phyloP scores from a whole-genome alignment of 306 rosid species.

The Ammopiptanthus mongolicus region DNA sequence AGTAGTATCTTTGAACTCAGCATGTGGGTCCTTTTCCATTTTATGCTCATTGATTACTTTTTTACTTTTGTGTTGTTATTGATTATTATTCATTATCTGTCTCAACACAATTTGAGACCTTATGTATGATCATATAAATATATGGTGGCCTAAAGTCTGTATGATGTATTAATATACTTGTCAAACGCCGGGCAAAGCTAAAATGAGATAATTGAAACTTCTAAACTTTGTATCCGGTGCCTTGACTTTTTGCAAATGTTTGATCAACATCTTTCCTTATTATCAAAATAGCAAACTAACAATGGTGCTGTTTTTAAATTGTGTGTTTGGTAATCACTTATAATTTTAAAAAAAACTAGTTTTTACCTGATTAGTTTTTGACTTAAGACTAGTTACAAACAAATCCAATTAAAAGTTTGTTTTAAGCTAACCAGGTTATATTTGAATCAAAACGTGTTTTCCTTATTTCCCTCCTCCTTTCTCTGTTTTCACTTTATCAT shows the following conservation, averaged over 20 bases:
- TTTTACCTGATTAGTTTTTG: neutral
- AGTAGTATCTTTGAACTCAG: neutral
- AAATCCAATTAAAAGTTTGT: neutral
- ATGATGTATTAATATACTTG: conserved; percentile 9
- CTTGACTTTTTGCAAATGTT: neutral
- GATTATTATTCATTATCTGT: conserved; percentile 4
- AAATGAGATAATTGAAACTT: neutral
- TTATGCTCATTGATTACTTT: neutral
- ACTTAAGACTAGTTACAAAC: neutral
- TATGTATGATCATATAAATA: conserved; percentile 7
- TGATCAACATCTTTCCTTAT: neutral
- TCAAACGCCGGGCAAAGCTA: neutral
- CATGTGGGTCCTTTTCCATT: neutral
- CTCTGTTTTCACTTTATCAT: neutral
- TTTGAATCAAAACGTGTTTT: neutral
- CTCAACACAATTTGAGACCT: conserved; percentile 12
- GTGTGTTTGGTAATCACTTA: neutral
- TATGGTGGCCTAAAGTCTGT: neutral
- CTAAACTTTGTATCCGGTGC: neutral
- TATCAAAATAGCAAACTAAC: neutral
- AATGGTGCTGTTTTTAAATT: neutral
- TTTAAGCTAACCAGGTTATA: neutral
- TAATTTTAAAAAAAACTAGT: neutral
- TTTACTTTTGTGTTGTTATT: neutral
- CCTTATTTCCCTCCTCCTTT: neutral